Evolutionary conservation across 225 moss, liverwort and hornwort species (phyloP).

Genomic region (Takakia lepidozioides): DNA sequence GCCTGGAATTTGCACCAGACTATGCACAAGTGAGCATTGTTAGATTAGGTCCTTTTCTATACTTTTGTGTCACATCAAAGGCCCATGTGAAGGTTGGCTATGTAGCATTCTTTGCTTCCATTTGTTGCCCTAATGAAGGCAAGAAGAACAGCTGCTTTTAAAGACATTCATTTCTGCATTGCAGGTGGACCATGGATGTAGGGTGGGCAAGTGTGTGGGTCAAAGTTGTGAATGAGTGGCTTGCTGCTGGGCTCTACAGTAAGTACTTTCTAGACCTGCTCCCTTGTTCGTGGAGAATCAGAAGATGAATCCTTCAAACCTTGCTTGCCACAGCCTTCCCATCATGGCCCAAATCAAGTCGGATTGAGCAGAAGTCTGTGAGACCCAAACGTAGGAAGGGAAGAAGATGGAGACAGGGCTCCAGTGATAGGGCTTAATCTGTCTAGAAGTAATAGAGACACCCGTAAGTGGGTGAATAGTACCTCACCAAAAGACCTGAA

Average conservation of each 20-base stretch:
- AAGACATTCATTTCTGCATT: neutral
- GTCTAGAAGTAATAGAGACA: no score
- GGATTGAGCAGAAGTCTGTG: no score
- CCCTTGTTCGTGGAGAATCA: no score
- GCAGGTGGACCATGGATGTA: slow-evolving; percentile 94
- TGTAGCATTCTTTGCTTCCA: neutral
- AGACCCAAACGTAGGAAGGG: no score
- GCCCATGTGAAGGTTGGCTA: no score
- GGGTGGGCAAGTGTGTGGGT: slow-evolving; percentile 98
- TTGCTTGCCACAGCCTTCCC: neutral
- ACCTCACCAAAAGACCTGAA: no score
- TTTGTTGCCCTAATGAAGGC: no score
- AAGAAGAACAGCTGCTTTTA: no score
- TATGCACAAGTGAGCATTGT: slow-evolving; percentile 56
- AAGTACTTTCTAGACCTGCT: slow-evolving; percentile 15
- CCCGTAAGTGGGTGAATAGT: no score
- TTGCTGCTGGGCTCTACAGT: slow-evolving; percentile 83
- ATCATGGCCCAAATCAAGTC: no score
- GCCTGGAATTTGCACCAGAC: slow-evolving; percentile 98
- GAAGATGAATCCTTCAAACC: neutral
- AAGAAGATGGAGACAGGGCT: neutral
- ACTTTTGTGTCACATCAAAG: no score
- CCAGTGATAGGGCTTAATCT: no score
- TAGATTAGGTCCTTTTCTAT: neutral
- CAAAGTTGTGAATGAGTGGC: slow-evolving; percentile 95